Evolutionary conservation across 1,284 basidiomycete species (phyloP).

Genomic region (Coniferiporia weirii): DNA sequence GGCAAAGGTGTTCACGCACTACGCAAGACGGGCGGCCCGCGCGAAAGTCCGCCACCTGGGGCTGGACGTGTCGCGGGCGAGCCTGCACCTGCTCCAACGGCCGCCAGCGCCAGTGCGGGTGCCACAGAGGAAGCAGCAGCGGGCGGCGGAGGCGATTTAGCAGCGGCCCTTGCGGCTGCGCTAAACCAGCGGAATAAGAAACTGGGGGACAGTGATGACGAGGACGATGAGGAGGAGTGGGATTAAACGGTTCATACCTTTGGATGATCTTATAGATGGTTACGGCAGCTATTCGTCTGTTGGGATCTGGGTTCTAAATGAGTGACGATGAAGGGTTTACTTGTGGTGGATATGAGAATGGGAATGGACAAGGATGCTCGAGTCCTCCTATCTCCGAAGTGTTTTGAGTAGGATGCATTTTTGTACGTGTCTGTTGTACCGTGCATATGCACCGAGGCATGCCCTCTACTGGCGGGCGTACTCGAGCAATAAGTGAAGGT

Average conservation of each 20-base stretch:
- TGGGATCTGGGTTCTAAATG: neutral
- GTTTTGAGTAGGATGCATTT: too few relatives aligned
- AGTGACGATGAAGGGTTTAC: neutral
- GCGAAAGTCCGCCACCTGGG: slow-evolving; percentile 26
- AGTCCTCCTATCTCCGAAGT: too few relatives aligned
- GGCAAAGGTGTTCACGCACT: slow-evolving; percentile 69
- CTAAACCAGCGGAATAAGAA: slow-evolving; percentile 80
- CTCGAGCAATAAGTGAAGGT: neutral
- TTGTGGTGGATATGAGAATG: neutral
- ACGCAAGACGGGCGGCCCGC: slow-evolving; percentile 53
- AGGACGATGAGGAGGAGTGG: slow-evolving; percentile 89
- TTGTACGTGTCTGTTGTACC: neutral
- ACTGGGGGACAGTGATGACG: slow-evolving; percentile 86
- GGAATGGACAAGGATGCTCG: too few relatives aligned
- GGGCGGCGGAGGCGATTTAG: slow-evolving; percentile 50
- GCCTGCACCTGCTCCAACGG: slow-evolving; percentile 22
- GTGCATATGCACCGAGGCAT: neutral
- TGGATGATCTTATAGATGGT: neutral
- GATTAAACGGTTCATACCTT: slow-evolving; percentile 39
- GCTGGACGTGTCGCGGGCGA: slow-evolving; percentile 5
- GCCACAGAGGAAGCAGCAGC: slow-evolving; percentile 37
- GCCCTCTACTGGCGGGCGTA: neutral
- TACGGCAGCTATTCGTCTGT: neutral
- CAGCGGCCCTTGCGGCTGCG: slow-evolving; percentile 62
- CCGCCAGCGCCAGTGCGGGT: slow-evolving; percentile 39